These are phyloP conservation scores for Hymenoscyphus fraxineus DNA, from an alignment of 2,329 filamentous ascomycete genomes.

Conservation along the genomic window DNA sequence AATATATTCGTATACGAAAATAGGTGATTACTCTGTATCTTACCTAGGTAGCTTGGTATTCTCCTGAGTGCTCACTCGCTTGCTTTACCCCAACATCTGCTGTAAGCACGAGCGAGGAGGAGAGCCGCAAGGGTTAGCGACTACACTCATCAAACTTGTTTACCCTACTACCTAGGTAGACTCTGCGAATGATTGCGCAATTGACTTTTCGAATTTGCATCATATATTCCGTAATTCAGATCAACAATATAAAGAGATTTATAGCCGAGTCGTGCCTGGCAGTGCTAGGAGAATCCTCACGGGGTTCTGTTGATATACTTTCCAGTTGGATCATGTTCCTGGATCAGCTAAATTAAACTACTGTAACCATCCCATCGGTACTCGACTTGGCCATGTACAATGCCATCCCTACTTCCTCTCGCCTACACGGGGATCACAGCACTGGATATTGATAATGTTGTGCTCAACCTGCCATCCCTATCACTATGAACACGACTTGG, in stretches of 20 bases:
- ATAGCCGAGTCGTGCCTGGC: background rate
- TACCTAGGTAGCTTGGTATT: too few species aligned
- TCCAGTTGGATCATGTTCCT: background rate
- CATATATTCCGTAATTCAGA: too few species aligned
- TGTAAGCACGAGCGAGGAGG: too few species aligned
- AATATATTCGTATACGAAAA: too few species aligned
- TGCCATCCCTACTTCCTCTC: background rate
- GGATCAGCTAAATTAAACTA: background rate
- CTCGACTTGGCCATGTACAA: background rate
- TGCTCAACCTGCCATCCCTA: background rate
- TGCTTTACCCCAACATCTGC: too few species aligned
- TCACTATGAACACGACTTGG: background rate
- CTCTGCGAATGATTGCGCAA: too few species aligned
- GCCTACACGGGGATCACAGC: background rate
- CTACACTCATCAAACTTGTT: too few species aligned
- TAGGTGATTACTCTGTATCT: too few species aligned
- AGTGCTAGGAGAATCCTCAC: background rate
- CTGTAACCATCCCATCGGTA: conserved; percentile 2
- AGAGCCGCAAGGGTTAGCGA: too few species aligned
- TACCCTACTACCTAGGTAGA: too few species aligned
- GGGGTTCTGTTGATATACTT: background rate
- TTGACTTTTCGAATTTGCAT: too few species aligned
- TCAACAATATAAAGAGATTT: background rate
- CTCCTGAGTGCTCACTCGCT: too few species aligned
- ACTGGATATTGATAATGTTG: background rate